Base-by-base conservation (phyloP, 768 basidiomycete genomes). In the Psilocybe cyanescens region DNA sequence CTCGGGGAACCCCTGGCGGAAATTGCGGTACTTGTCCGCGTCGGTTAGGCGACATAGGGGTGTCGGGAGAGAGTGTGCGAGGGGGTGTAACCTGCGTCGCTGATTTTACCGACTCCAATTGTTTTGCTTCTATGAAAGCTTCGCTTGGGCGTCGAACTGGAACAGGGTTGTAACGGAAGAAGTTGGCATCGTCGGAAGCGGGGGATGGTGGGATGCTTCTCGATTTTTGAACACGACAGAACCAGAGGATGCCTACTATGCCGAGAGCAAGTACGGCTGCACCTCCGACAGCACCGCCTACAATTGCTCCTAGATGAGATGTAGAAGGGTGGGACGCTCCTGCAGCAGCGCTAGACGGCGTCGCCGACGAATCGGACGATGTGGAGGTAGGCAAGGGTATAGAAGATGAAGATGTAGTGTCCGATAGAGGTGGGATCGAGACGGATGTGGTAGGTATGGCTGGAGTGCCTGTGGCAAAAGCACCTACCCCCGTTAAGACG, bases 401-500 rank as follows among this genome's bases (percentile, higher is more conserved):
- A 37, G 52, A 4, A 12, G 30, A 17, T 53, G 51, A 53, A 8
- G 51, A 53, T 49, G 47, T 0, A 19, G 30, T 1, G 3, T 46
- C 28, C 8, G 35, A 30, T 17, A 37, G n/a, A 30, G 59, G 33
- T 16, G 37, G 55, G 24, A 44, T 48, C 1, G 66, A 56, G 14
- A 55, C 47, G 7, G 65, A 35, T n/a, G 61, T 50, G 12, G 46
- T 41, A 29, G 63, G 53, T 47, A 60, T 39, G 5, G 58, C 28
- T 28, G 68, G 71, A 24, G 70, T 50, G 28, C 58, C 49, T 6
- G 77, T 74, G 4, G 77, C 78, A 57, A 70, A 67, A 47, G 78
- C 78, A 11, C 72, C 75, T 51, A 70, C 55, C n/a, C 78, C 78
- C 4, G 70, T 68, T 16, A 75, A 53, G 8, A 65, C 65, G 33